A percentile compares a stretch with the other conserved stretches of the same genome.
Evolutionary conservation across 352 stramenopile genomes (phyloP).

Genomic region (Pythium rhizo-oryzae): DNA sequence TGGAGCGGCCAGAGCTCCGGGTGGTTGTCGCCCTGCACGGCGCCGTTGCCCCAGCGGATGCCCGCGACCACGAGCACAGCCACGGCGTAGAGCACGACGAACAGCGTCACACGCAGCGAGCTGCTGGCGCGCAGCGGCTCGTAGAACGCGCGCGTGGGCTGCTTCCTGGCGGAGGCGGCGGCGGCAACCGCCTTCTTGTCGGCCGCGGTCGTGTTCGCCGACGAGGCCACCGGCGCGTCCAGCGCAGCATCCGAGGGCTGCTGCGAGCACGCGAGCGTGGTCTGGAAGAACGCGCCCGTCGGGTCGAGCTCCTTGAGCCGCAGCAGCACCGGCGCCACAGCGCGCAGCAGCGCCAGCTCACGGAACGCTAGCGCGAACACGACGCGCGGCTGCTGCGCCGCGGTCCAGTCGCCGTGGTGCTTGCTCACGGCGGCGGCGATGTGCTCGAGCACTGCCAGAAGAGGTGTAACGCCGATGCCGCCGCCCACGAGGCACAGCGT

Average conservation of each 20-base stretch:
- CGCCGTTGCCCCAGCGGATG: slow-evolving; percentile 50
- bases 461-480: slow-evolving; percentile 42
- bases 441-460: slow-evolving; percentile 44
- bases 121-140: slow-evolving; percentile 57
- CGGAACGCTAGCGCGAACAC: slow-evolving; percentile 35
- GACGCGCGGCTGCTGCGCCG: slow-evolving; percentile 8
- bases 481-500: slow-evolving; percentile 26
- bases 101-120: slow-evolving; percentile 38
- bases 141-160: slow-evolving; percentile 44
- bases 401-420: background rate
- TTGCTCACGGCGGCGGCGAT: slow-evolving; percentile 28
- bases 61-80: slow-evolving; percentile 39
- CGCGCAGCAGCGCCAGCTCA: slow-evolving; percentile 36
- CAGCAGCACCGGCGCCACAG: slow-evolving; percentile 26
- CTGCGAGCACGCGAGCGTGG: background rate
- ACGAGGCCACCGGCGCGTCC: background rate
- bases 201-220: background rate
- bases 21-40: slow-evolving; percentile 51
- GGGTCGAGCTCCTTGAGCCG: slow-evolving; percentile 14
- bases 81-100: slow-evolving; percentile 41
- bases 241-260: background rate
- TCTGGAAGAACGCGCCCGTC: slow-evolving; percentile 8
- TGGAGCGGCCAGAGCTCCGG: slow-evolving; percentile 57
- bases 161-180: background rate
- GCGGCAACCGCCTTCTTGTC: background rate